Conservation (phyloP, 169 alveolate species). For the Pseudocohnilembus persalinus region DNA sequence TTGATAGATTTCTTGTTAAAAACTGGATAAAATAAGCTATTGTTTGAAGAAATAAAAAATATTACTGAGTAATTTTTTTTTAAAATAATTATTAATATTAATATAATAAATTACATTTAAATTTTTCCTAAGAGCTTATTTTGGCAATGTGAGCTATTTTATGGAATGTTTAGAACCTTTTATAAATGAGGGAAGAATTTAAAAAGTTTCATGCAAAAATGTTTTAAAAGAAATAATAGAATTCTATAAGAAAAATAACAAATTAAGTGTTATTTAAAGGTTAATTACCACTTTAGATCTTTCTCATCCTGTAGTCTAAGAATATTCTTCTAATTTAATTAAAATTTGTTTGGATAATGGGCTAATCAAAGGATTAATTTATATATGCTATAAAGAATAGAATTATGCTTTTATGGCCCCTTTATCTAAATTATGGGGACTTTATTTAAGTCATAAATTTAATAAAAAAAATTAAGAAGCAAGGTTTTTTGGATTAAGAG, state of each 20-base stretch:
- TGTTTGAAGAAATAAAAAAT: neutral
- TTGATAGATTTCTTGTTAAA: neutral
- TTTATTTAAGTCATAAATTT: neutral
- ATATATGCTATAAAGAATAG: slow-evolving; percentile 9
- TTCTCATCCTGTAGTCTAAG: neutral
- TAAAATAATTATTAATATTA: no score
- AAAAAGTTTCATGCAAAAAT: neutral
- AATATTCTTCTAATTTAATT: neutral
- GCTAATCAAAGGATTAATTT: slow-evolving; percentile 11
- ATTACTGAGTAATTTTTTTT: neutral
- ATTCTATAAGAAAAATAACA: no score
- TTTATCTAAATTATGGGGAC: slow-evolving; percentile 18
- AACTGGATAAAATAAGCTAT: neutral
- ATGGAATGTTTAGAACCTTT: neutral
- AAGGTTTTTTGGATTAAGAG: neutral
- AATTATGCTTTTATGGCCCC: slow-evolving; percentile 12
- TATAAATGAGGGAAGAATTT: neutral
- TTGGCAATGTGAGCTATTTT: neutral
- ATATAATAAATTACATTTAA: neutral
- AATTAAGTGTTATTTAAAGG: no score
- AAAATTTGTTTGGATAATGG: slow-evolving; percentile 2
- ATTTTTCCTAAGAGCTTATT: neutral
- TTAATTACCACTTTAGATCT: neutral
- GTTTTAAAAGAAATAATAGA: neutral
- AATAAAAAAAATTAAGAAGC: neutral